phyloP scores from a whole-genome alignment of 805 yeast species.

The Huiozyma sinensis region DNA sequence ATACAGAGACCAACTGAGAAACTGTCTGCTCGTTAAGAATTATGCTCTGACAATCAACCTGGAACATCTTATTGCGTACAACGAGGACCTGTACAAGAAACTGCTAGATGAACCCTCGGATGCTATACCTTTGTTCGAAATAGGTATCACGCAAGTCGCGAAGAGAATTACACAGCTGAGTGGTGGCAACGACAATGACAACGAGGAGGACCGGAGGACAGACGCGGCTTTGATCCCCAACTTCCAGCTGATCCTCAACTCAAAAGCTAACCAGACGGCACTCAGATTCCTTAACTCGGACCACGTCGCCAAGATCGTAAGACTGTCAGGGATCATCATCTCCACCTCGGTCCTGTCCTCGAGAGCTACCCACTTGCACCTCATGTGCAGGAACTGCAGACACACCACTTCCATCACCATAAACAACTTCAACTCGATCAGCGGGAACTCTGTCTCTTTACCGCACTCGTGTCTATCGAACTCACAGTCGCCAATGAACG shows the following conservation, averaged over 20 bases:
- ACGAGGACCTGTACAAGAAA: slow-evolving; percentile 79
- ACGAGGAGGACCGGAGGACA: slow-evolving; percentile 1
- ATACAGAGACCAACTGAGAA: slow-evolving; percentile 85
- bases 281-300: slow-evolving; percentile 79
- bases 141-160: slow-evolving; percentile 77
- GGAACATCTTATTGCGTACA: slow-evolving; percentile 77
- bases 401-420: slow-evolving; percentile 55
- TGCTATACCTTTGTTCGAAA: slow-evolving; percentile 76
- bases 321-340: slow-evolving; percentile 87
- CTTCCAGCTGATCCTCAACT: slow-evolving; percentile 70
- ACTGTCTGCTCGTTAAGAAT: slow-evolving; percentile 67
- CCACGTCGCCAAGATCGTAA: slow-evolving; percentile 78
- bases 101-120: slow-evolving; percentile 81
- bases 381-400: slow-evolving; percentile 81
- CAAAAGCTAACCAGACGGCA: slow-evolving; percentile 60
- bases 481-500: slow-evolving; percentile 7
- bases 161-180: slow-evolving; percentile 43
- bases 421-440: slow-evolving; percentile 27
- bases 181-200: slow-evolving; percentile 8
- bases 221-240: slow-evolving; percentile 40
- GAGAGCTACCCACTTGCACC: slow-evolving; percentile 71
- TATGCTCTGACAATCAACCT: slow-evolving; percentile 65
- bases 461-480: slow-evolving; percentile 28
- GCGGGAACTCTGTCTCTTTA: slow-evolving; percentile 21
- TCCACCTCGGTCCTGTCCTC: slow-evolving; percentile 83